phyloP scores from a whole-genome alignment of 306 rosid species.

The Prunus mira region DNA sequence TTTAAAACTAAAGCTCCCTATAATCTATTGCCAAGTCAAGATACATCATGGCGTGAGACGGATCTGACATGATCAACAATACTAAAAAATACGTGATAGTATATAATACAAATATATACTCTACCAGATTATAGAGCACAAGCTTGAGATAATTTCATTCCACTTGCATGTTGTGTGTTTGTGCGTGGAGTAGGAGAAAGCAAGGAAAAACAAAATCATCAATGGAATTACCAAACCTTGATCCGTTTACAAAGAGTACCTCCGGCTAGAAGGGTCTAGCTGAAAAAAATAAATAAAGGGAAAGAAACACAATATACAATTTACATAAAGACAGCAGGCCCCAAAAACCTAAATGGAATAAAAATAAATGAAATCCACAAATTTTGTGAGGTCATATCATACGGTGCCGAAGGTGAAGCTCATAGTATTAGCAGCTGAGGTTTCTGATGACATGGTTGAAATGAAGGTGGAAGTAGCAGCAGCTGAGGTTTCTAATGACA shows the following conservation, averaged over 20 bases:
- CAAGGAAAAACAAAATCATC: background rate
- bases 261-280: conserved; percentile 11
- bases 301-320: background rate
- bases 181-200: background rate
- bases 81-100: too few relatives aligned
- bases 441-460: conserved; percentile 29
- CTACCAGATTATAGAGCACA: too few relatives aligned
- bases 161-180: background rate
- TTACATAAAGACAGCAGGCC: conserved; percentile 27
- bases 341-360: conserved; percentile 11
- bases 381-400: background rate
- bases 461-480: conserved; percentile 41
- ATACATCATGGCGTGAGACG: background rate
- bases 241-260: conserved; percentile 28
- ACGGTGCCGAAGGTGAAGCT: conserved; percentile 24
- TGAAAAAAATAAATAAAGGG: background rate
- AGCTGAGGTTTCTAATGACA: conserved; percentile 42
- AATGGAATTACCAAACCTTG: conserved; percentile 11
- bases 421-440: conserved; percentile 36
- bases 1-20: too few relatives aligned
- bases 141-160: background rate
- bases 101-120: too few relatives aligned
- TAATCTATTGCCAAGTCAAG: background rate
- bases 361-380: conserved; percentile 15
- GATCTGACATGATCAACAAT: background rate